Evolutionary conservation across 306 rosid species (phyloP), one percentile per base, ranked within the genome.

Genomic region (Ochetophila trinervis): DNA sequence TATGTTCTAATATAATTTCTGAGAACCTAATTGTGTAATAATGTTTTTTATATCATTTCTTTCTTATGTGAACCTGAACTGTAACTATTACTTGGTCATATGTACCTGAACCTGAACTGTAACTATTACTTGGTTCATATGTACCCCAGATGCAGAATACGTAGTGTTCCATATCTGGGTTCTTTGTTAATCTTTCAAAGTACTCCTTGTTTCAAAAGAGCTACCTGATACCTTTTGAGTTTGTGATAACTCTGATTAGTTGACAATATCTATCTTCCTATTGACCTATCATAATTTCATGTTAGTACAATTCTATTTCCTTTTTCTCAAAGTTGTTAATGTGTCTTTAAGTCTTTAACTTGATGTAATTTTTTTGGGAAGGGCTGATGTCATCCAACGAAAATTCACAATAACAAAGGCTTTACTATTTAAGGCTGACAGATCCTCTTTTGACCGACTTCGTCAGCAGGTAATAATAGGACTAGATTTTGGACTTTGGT

Each of bases 351-450:
- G 45, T 13, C 70, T 49, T 64, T 22, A 18, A 34, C 37, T 62
- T 56, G 3, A 22, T 52, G 17, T 44, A 42, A 63, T 69, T 69
- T 78, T 15, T 48, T 53, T 40, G 71, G 59, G 63, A 84, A 93
- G 98, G 81, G 93, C 93, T 44, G 97, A 79, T 74, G 76, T 64
- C 50, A 82, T 90, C 67, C 89, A 81, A 55, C 95, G 95, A 0
- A 93, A 80, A 65, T 93, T 85, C 82, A 87, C 91, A 40, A 86
- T 89, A 70, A 79, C 82, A 21, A 93, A 87, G 72, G 98, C 97
- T 68, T 75, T 87, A 69, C 76, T 93, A 48, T 76, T 49, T 68
- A 92, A 89, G 85, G 96, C 98, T 40, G 95, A 89, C 63, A 74
- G 87, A 53, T 92, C 98, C 62, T 89, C 95, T 54, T 84, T 85